These are phyloP conservation scores for Laguncularia racemosa DNA, from an alignment of 345 rosid species.

Conservation along the genomic window DNA sequence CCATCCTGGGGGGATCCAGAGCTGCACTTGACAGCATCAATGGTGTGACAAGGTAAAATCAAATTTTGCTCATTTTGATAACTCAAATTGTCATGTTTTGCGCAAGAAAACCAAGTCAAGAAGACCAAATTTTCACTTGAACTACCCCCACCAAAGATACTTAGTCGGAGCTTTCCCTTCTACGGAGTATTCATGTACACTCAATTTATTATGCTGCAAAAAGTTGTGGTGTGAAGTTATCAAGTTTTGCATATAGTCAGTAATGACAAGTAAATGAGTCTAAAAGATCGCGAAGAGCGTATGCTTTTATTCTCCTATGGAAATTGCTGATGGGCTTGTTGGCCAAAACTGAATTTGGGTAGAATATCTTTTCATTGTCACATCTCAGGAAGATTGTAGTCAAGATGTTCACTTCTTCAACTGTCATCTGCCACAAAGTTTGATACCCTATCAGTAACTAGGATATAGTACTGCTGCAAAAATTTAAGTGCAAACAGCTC, in stretches of 20 bases:
- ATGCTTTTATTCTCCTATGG: slow-evolving; percentile 54
- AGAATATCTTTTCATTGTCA: slow-evolving; percentile 66
- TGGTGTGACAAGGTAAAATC: no score
- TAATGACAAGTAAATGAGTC: background rate
- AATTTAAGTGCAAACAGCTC: slow-evolving; percentile 5
- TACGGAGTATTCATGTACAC: no score
- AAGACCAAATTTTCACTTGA: no score
- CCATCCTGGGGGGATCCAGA: no score
- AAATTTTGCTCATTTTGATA: no score
- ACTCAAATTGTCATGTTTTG: no score
- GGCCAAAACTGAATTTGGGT: slow-evolving; percentile 52
- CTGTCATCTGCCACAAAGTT: slow-evolving; percentile 46
- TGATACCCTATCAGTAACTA: background rate
- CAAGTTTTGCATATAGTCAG: background rate
- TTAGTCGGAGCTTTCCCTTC: no score
- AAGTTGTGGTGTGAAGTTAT: no score
- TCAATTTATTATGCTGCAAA: no score
- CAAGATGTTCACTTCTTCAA: slow-evolving; percentile 80
- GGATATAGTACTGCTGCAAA: slow-evolving; percentile 1
- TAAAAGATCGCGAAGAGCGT: slow-evolving; percentile 16
- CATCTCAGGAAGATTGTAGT: slow-evolving; percentile 64
- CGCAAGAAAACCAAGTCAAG: no score
- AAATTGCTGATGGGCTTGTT: slow-evolving; percentile 59
- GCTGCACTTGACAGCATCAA: no score
- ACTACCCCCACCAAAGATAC: no score